Percentiles rank a stretch among this genome's conserved stretches.
Evolutionary conservation across 768 basidiomycete genomes (phyloP).

Genomic region (Mycena olivaceomarginata): DNA sequence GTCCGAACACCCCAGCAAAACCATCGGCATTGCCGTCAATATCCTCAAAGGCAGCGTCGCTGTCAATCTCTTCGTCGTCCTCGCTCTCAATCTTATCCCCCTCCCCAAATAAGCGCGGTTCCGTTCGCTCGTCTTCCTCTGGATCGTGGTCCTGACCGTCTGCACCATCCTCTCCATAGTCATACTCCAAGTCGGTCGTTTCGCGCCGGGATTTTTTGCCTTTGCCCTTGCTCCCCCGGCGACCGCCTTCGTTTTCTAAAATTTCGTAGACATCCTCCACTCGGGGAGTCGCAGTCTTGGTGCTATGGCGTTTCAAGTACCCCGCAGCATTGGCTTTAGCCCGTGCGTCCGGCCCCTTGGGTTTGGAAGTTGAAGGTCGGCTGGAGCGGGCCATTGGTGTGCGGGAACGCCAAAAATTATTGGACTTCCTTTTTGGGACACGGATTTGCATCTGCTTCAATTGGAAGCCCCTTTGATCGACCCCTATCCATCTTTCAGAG

Average conservation of each 20-base stretch:
- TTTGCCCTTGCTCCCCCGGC: conserved; percentile 32
- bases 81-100: conserved; percentile 76
- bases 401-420: background rate
- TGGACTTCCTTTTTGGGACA: background rate
- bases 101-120: conserved; percentile 71
- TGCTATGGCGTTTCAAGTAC: conserved; percentile 38
- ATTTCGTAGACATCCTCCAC: conserved; percentile 44
- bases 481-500: too few species aligned
- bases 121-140: conserved; percentile 18
- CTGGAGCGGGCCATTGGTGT: conserved; percentile 19
- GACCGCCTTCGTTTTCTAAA: conserved; percentile 33
- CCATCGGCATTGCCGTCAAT: conserved; percentile 80
- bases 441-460: too few species aligned
- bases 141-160: conserved; percentile 21
- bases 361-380: conserved; percentile 30
- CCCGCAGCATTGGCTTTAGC: conserved; percentile 43
- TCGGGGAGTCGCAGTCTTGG: conserved; percentile 24
- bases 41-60: conserved; percentile 90
- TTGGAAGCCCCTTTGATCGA: too few species aligned
- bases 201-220: conserved; percentile 40
- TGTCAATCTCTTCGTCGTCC: conserved; percentile 92
- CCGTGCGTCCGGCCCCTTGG: conserved; percentile 20
- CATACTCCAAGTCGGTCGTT: conserved; percentile 38
- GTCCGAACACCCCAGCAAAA: conserved; percentile 79
- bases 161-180: conserved; percentile 42